Base-by-base conservation (phyloP, 139 green algal genomes). In the Zygnema circumcarinatum region DNA sequence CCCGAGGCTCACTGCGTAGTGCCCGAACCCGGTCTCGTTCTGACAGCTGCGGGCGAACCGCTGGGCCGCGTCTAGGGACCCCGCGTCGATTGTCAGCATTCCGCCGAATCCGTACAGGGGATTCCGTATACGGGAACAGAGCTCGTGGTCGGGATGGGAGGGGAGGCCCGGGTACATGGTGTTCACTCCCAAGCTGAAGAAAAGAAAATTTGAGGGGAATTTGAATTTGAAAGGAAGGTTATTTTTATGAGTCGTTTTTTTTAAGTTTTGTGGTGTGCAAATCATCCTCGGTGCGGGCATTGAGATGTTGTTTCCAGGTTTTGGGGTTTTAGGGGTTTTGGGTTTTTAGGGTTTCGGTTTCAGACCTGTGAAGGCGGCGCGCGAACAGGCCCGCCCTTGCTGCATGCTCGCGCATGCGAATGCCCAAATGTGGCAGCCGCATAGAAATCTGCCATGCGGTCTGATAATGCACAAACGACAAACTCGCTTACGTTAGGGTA, bases 1-100 rank as follows among this genome's bases (percentile, higher is more conserved):
- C 2, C 81, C 81, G 22, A 87, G 52, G 1, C n/a, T 62, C 1
- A 87, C 81, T 7, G 54, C 94, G 80, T 96, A 93, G n/a, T 94
- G 90, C 1, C 94, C 94, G 87, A 96, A 96, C 69, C 87, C 67
- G 69, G 92, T 84, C 74, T 93, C 92, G 89, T 96, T 96, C 82
- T 96, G 94, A 47, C 94, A 84, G 1, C 89, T 85, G 86, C 96
- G 92, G 93, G 95, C 94, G 67, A 96, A 90, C 68, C 83, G 67
- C 41, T 89, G 74, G 1, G 91, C 92, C 0, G 39, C n/a, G 22
- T 84, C 86, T 1, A 88, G 86, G 36, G 38, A 89, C 25, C 85
- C 88, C 83, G 94, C 67, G 72, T 96, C 92, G 68, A 96, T 20
- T 0, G 92, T 94, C 74, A 96, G 47, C 82, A 96, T 91, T 38